Evolutionary conservation across 108 stramenopile species (phyloP).

Genomic region (Craspedostauros australis): DNA sequence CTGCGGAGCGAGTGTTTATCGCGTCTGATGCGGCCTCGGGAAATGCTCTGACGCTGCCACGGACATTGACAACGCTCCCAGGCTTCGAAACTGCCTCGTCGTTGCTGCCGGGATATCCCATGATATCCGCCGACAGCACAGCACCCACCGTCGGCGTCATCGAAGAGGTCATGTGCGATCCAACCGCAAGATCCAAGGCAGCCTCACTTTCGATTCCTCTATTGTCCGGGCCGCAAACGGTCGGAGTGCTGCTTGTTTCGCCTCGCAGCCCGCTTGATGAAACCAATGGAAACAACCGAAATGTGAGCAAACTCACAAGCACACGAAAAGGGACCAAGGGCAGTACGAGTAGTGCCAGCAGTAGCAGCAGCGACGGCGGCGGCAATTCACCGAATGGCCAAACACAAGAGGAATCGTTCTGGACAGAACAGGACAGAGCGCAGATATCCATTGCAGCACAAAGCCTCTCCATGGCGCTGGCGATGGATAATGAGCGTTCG

Average conservation of each 20-base stretch:
- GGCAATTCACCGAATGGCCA: not conserved
- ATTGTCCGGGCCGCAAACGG: slow-evolving; percentile 70
- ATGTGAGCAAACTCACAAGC: slow-evolving; percentile 1
- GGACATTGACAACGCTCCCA: slow-evolving; percentile 43
- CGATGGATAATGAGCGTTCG: slow-evolving; percentile 70
- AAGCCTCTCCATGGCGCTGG: slow-evolving; percentile 70
- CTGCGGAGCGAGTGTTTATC: slow-evolving; percentile 70
- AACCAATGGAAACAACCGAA: slow-evolving; percentile 9
- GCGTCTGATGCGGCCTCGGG: slow-evolving; percentile 55
- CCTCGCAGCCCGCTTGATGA: slow-evolving; percentile 8
- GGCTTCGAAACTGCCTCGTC: slow-evolving; percentile 46
- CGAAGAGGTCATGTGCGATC: slow-evolving; percentile 57
- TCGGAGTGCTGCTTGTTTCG: slow-evolving; percentile 58
- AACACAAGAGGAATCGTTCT: too few species aligned
- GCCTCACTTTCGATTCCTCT: slow-evolving; percentile 70
- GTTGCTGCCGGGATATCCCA: slow-evolving; percentile 54
- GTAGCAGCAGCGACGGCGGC: not conserved
- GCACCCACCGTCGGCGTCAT: slow-evolving; percentile 35
- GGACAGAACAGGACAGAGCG: slow-evolving; percentile 56
- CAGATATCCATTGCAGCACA: slow-evolving; percentile 69
- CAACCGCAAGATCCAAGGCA: slow-evolving; percentile 10
- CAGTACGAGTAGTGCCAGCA: not conserved
- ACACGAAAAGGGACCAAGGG: slow-evolving; percentile 16
- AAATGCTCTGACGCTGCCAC: slow-evolving; percentile 41
- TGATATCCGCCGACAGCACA: slow-evolving; percentile 28